Evolutionary conservation across 257 asterid species (phyloP), one percentile per base, ranked within the genome.

Genomic region (Hygrophila difformis): DNA sequence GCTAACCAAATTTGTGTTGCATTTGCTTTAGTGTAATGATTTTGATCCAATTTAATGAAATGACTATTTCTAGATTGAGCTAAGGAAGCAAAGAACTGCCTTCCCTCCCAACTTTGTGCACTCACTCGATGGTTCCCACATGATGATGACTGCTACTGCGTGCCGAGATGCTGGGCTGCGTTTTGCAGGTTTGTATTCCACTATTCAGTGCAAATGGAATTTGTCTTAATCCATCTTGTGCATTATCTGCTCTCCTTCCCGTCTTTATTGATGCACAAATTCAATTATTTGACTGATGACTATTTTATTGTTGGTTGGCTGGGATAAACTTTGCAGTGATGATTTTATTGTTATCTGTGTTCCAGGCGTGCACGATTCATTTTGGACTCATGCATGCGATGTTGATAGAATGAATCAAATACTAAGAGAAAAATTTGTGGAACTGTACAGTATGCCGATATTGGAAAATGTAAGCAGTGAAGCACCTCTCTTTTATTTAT

Each of bases 71-170:
- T 66, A 89, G 97, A 93, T 89, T 66, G 96, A 79, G 51, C 55
- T 73, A 45, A 65, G 93, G 67, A 89, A 79, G 63, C 96, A 85
- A 75, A 77, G 81, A 73, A 82, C 96, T 38, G 94, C 96, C 8
- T 89, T 89, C 68, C 97, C 97, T 56, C 97, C 97, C 24, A 85
- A 85, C 74, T 85, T 89, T 51, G 96, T 89, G 60, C 96, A 89
- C 72, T 82, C 96, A 22, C 67, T 89, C 40, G 96, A 89, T 74
- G 93, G 96, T 49, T 71, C 96, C 1, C 96, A 85, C 71, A 85
- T 82, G 97, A 89, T 89, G 97, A 85, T 89, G 97, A 89, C 97
- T 20, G 97, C 94, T n/a, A 55, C 85, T 42, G 96, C 94, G 57
- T 82, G 96, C 62, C 85, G 86, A 60, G 83, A 85, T 67, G 81